Conservation (phyloP, 352 stramenopile genomes). For the Nothophytophthora sp. region DNA sequence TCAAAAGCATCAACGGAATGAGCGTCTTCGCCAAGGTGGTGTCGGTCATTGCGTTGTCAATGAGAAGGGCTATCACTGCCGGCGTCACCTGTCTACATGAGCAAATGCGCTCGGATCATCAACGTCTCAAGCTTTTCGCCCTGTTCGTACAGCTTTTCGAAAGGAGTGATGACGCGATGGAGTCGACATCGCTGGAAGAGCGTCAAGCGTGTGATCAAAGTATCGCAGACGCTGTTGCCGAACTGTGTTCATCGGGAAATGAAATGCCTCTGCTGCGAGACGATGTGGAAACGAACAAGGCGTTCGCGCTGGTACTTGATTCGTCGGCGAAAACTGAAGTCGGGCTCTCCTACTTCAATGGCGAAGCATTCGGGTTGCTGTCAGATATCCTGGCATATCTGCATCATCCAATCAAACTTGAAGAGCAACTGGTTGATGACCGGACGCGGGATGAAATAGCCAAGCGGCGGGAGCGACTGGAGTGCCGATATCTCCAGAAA, state of each 20-base stretch:
- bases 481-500: constrained; percentile 52
- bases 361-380: constrained; percentile 52
- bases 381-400: constrained; percentile 45
- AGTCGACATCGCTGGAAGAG: neutral
- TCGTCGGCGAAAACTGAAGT: neutral
- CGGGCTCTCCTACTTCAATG: constrained; percentile 41
- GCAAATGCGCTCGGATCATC: constrained; percentile 21
- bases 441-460: constrained; percentile 2
- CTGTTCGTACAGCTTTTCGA: constrained; percentile 20
- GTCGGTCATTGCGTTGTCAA: constrained; percentile 11
- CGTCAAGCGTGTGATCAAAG: constrained; percentile 15
- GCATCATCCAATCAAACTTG: constrained; percentile 16
- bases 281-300: constrained; percentile 33
- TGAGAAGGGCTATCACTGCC: constrained; percentile 12
- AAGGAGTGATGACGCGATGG: too few species aligned
- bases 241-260: constrained; percentile 45
- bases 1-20: constrained; percentile 14
- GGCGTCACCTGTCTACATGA: constrained; percentile 25
- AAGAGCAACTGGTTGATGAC: constrained; percentile 4
- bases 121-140: constrained; percentile 23
- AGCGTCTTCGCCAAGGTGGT: constrained; percentile 21
- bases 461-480: constrained; percentile 23
- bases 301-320: constrained; percentile 31
- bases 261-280: constrained; percentile 17
- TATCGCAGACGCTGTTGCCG: constrained; percentile 36